phyloP scores from a whole-genome alignment of 2,329 filamentous ascomycete species.

The Ilyonectria sp. region DNA sequence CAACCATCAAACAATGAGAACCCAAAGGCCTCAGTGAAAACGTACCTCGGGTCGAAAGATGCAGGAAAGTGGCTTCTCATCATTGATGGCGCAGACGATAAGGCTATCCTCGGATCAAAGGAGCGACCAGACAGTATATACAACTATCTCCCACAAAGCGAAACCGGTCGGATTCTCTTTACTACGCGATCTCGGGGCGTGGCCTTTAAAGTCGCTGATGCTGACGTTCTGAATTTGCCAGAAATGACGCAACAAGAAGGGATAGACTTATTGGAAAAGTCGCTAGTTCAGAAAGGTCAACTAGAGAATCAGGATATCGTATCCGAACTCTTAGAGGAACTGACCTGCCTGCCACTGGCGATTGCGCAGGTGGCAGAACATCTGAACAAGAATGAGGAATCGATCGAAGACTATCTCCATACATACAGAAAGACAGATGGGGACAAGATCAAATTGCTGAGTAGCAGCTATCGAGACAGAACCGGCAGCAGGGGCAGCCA shows the following conservation, averaged over 20 bases:
- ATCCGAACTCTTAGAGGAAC: conserved; percentile 43
- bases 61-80: conserved; percentile 57
- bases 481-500: conserved; percentile 49
- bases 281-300: neutral
- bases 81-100: conserved; percentile 60
- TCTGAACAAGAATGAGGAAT: conserved; percentile 50
- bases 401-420: conserved; percentile 51
- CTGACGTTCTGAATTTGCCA: neutral
- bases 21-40: neutral
- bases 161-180: conserved; percentile 53
- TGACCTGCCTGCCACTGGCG: conserved; percentile 55
- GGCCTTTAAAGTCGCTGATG: conserved; percentile 22
- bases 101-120: conserved; percentile 30
- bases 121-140: conserved; percentile 30
- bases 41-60: conserved; percentile 45
- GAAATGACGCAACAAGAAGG: conserved; percentile 39
- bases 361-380: conserved; percentile 59
- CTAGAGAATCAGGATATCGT: conserved; percentile 9
- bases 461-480: conserved; percentile 52
- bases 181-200: conserved; percentile 53
- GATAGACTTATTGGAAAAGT: conserved; percentile 38
- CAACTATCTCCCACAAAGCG: conserved; percentile 49
- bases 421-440: conserved; percentile 52
- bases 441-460: conserved; percentile 36
- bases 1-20: neutral